Base-by-base conservation (phyloP, 2,329 filamentous ascomycete species). In the Anisogramma anomala region DNA sequence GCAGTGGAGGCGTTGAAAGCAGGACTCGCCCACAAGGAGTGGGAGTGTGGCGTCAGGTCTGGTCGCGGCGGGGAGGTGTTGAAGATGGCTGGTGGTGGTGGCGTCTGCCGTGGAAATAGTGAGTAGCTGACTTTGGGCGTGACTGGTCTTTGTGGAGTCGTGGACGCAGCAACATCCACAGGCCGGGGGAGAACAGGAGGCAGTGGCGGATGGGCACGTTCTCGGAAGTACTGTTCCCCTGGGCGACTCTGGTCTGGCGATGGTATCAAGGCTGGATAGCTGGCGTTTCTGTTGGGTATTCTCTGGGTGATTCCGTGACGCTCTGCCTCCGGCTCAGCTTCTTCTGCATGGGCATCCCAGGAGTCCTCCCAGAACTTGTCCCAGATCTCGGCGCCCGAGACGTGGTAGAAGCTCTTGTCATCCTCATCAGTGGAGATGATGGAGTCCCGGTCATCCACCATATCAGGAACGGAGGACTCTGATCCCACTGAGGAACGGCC, bases 161-260 rank as follows among this genome's bases (percentile, higher is more conserved):
- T 13, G 22, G 25, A 33, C 4, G 33, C 22, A 10, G 25, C 10
- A 17, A 55, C 47, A 13, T 53, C 41, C 6, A 67, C 50, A 18
- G 68, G 47, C 23, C 62, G 36, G 18, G 69, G 49, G 40, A n/a
- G 8, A 14, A 18, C 30, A 18, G 23, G 23, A 7, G 15, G 10
- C 13, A 27, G 33, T 14, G 28, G 8, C 13, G 13, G 15, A 22
- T 13, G 9, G 10, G 26, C 18, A n/a, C 26, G 17, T n/a, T 6
- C n/a, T n/a, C n/a, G 36, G 18, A 15, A 36, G n/a, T 22, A 34
- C 19, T 30, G 26, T 23, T 33, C 33, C 13, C 39, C 32, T n/a
- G n/a, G 45, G 33, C 3, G 22, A 15, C 3, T 33, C 19, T 41
- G 18, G 7, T 34, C 38, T 5, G 41, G 26, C 18, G 45, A 43